Conservation (phyloP, 2,329 filamentous ascomycete genomes). For the Pseudogymnoascus sp. region DNA sequence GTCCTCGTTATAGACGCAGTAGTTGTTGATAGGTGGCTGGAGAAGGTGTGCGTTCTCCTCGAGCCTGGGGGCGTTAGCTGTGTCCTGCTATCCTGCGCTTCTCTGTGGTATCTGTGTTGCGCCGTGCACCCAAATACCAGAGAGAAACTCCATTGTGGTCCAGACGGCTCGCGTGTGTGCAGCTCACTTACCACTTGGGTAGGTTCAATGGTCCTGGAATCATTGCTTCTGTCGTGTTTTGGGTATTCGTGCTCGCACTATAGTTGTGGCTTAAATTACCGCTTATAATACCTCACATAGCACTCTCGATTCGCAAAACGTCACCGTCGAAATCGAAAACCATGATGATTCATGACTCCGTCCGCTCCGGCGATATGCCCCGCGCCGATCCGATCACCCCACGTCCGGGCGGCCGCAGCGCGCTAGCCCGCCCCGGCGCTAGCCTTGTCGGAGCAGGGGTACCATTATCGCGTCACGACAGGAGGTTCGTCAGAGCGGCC, state of each 20-base stretch:
- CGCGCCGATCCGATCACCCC: constrained; percentile 5
- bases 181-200: not conserved
- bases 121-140: not conserved
- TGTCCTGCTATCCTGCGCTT: not conserved
- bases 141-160: not conserved
- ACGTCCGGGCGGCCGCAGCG: not conserved
- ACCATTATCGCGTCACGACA: not conserved
- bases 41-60: constrained; percentile 85
- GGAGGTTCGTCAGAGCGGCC: not conserved
- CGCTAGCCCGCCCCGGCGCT: not conserved
- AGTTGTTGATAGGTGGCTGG: constrained; percentile 92
- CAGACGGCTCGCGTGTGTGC: not conserved
- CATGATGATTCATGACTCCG: not conserved
- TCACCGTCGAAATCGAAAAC: not conserved
- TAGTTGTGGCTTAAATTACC: not conserved
- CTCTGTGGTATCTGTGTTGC: not conserved
- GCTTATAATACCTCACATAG: not conserved
- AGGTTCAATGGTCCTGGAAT: not conserved
- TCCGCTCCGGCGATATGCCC: not conserved
- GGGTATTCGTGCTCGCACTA: not conserved
- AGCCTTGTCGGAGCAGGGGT: not conserved
- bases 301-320: not conserved
- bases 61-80: constrained; percentile 51
- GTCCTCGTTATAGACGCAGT: constrained; percentile 83
- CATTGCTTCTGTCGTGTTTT: not conserved